Conservation (phyloP, 768 basidiomycete genomes). For the Panaeolus cyanescens region DNA sequence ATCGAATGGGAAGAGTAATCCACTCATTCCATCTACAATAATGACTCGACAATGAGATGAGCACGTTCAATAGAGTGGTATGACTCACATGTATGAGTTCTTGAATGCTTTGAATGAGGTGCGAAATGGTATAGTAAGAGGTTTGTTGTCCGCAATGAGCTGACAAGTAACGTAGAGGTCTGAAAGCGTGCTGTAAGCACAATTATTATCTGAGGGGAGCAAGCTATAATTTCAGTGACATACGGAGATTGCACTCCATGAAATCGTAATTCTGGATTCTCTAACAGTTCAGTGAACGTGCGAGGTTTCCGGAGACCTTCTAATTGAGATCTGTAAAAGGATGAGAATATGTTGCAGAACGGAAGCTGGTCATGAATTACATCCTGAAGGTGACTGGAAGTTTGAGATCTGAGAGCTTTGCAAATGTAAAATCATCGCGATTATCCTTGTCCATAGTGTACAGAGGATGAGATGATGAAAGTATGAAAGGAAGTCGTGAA, state of each 20-base stretch:
- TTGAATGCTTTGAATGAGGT: constrained; percentile 95
- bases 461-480: not conserved
- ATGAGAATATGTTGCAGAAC: not conserved
- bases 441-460: constrained; percentile 53
- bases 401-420: constrained; percentile 86
- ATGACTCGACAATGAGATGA: not conserved
- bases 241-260: constrained; percentile 84
- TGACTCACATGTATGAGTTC: constrained; percentile 68
- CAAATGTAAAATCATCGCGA: constrained; percentile 91
- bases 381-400: constrained; percentile 86
- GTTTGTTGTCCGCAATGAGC: constrained; percentile 91
- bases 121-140: constrained; percentile 86
- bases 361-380: constrained; percentile 37
- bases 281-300: constrained; percentile 78
- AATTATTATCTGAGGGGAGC: constrained; percentile 24
- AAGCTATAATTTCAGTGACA: constrained; percentile 23
- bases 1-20: constrained; percentile 89
- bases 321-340: constrained; percentile 66
- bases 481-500: no score
- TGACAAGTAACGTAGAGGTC: constrained; percentile 95
- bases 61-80: not conserved
- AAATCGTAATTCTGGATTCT: constrained; percentile 80
- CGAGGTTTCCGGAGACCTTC: constrained; percentile 78
- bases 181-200: constrained; percentile 68
- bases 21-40: constrained; percentile 88